Evolutionary conservation across 192 early-diverging fungal genomes (phyloP), one percentile per base, ranked within the genome.

Genomic region (Entomortierella lignicola): DNA sequence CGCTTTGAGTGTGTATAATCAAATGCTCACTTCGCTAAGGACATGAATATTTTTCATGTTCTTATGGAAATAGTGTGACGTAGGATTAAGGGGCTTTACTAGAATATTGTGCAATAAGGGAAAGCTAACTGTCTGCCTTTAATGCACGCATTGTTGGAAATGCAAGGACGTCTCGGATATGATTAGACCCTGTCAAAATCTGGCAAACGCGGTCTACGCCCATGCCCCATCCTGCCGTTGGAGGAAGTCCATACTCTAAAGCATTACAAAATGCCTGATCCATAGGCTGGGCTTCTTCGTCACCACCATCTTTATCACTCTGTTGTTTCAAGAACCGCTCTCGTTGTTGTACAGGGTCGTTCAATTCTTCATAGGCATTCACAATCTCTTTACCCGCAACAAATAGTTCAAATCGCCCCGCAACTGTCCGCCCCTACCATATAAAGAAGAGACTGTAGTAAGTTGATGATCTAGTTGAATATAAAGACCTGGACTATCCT

Each of bases 321-420:
- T 86, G 82, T 60, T 94, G 93, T 41, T 87, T 81, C 12, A 70
- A 68, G 64, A 94, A 94, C 37, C 90, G 83, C 13, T 74, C 71
- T 5, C 87, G 87, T 62, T 96, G 95, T 52, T 94, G 90, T 15
- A 80, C 51, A 8, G 95, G 95, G 60, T 96, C 92, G 64, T 97
- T 97, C 72, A 97, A 87, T 72, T 97, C 95, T 72, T 90, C 92
- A 69, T 97, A 97, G 0, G 93, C 93, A 69, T 97, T 97, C 30
- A 92, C 89, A 43, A 94, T 81, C 70, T 97, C 95, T 48, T 89
- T 90, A 37, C 85, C 85, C 4, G 82, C 88, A 51, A 94, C 87
- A 86, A 94, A 94, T 32, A 95, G 82, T 79, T 97, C 95, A 60
- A 95, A 94, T 17, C 95, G 85, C 8, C 86, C 91, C 2, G 92